These are phyloP conservation scores for Closterium sp. DNA, from an alignment of 139 green algal species.

Conservation along the genomic window DNA sequence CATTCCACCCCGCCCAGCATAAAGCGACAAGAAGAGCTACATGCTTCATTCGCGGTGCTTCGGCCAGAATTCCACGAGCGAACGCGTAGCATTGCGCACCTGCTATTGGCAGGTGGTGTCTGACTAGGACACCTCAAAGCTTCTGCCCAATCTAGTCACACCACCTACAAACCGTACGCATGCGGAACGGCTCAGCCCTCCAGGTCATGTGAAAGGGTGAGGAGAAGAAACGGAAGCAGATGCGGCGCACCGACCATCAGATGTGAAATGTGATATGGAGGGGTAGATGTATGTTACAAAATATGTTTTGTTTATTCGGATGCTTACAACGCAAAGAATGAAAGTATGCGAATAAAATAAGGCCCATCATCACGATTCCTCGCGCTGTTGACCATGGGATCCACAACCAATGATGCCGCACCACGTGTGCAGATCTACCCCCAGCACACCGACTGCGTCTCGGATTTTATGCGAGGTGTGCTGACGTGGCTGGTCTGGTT, in stretches of 20 bases:
- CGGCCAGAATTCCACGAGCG: background rate
- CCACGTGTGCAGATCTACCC: slow-evolving; percentile 36
- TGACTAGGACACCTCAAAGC: background rate
- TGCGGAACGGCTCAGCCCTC: background rate
- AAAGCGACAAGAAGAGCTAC: background rate
- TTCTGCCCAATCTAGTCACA: background rate
- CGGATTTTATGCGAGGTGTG: slow-evolving; percentile 16
- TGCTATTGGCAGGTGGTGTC: background rate
- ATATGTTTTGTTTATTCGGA: too few relatives aligned
- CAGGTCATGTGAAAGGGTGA: background rate
- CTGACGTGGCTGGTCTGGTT: background rate
- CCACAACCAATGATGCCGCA: background rate
- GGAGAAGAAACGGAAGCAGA: background rate
- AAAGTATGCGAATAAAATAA: too few relatives aligned
- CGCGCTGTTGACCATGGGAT: background rate
- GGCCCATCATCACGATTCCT: too few relatives aligned
- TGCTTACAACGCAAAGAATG: too few relatives aligned
- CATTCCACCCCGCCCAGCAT: too few relatives aligned
- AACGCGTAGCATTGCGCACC: background rate
- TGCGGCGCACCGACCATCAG: background rate
- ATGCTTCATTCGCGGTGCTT: background rate
- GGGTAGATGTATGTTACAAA: too few relatives aligned
- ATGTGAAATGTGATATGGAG: too few relatives aligned
- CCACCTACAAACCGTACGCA: background rate
- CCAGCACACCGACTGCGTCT: background rate